Evolutionary conservation across 768 basidiomycete species (phyloP).

Genomic region (Boletales sp.): DNA sequence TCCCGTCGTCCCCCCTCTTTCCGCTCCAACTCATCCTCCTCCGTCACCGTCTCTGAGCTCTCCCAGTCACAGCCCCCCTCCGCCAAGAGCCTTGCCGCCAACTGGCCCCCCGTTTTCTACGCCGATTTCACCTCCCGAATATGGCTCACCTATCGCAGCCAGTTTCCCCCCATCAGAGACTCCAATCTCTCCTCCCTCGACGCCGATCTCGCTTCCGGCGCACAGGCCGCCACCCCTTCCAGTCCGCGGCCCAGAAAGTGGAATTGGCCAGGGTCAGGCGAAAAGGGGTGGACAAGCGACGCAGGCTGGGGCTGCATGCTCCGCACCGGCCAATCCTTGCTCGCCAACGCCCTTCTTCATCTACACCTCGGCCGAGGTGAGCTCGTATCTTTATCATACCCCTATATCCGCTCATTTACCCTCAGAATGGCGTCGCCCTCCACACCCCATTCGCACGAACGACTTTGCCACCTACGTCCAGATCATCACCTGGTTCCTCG

Average conservation of each 20-base stretch:
- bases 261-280: slow-evolving; percentile 60
- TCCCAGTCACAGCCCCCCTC: slow-evolving; percentile 38
- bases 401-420: slow-evolving; percentile 7
- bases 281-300: slow-evolving; percentile 82
- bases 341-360: slow-evolving; percentile 77
- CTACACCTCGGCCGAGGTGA: slow-evolving; percentile 73
- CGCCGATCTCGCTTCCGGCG: slow-evolving; percentile 27
- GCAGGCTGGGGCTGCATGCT: slow-evolving; percentile 93
- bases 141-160: slow-evolving; percentile 90
- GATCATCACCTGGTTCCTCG: slow-evolving; percentile 93
- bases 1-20: slow-evolving; percentile 42
- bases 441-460: slow-evolving; percentile 51
- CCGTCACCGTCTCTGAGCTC: slow-evolving; percentile 31
- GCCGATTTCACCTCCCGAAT: slow-evolving; percentile 84
- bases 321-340: slow-evolving; percentile 77
- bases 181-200: slow-evolving; percentile 44
- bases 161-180: slow-evolving; percentile 80
- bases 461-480: slow-evolving; percentile 86
- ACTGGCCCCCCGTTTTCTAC: slow-evolving; percentile 84
- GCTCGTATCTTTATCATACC: slow-evolving; percentile 12
- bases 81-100: slow-evolving; percentile 29
- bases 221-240: slow-evolving; percentile 33
- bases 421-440: slow-evolving; percentile 83
- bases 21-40: slow-evolving; percentile 42
- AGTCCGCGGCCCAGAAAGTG: slow-evolving; percentile 52